Evolutionary conservation across 495 filamentous ascomycete species (phyloP), one percentile per base, ranked within the genome.

Genomic region (Talaromyces proteolyticus): DNA sequence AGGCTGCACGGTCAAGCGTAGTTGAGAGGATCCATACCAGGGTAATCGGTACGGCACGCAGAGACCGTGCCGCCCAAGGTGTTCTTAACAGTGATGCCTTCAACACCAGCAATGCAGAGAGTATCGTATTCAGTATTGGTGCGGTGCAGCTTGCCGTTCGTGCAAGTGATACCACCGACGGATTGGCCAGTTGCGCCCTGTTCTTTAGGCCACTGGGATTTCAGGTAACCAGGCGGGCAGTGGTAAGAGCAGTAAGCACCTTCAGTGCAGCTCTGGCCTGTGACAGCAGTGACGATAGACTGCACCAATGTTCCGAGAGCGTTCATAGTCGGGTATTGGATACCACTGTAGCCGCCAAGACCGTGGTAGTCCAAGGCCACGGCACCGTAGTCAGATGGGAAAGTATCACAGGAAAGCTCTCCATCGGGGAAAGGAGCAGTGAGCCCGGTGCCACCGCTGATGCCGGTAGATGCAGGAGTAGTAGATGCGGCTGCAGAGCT

Each of bases 31-130:
- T 23, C 57, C 61, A 66, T 79, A 74, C 88, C 93, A 49, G 93
- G 93, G 67, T 98, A 98, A 62, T 97, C 91, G 44, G 93, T 97
- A 63, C 91, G 89, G 80, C 93, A 98, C 52, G 96, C 74, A 39
- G 89, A 78, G 38, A 87, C 84, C 26, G 76, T 68, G 12, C 75
- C 51, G 34, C 60, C 58, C 25, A 97, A 66, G 43, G 81, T 76
- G 74, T 96, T 98, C 65, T 81, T 62, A 49, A 94, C 78, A 44
- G 73, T 70, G 49, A 95, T 78, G 57, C 82, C 80, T 22, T 80
- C 79, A 47, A 79, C 77, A 51, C 92, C 93, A 21, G 65, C 47
- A 53, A 86, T 84, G 69, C 93, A 98, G 23, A 98, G 82, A 53
- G 73, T 81, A 50, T 80, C 83, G 37, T 69, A 75, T n/a, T 54